Percentiles rank a stretch among this genome's conserved stretches.
These are phyloP conservation scores for Scortechinia acanthostroma DNA, from an alignment of 2,329 filamentous ascomycete species.

Conservation along the genomic window DNA sequence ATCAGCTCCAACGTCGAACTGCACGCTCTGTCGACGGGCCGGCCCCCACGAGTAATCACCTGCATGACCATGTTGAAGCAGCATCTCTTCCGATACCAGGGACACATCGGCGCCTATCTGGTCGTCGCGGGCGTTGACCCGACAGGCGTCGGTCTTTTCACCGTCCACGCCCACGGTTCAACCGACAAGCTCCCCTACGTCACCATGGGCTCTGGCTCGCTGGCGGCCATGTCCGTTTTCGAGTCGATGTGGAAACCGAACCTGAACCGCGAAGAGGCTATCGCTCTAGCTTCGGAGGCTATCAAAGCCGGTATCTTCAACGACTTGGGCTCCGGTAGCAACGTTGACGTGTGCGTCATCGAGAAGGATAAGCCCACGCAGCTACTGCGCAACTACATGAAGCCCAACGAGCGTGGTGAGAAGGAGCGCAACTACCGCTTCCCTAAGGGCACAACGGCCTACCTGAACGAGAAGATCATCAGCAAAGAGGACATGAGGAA, in stretches of 20 bases:
- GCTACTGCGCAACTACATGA: constrained; percentile 59
- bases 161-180: constrained; percentile 94
- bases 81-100: constrained; percentile 97
- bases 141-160: constrained; percentile 90
- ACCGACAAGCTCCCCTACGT: constrained; percentile 99
- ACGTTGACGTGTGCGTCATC: constrained; percentile 67
- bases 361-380: constrained; percentile 57
- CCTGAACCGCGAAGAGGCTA: constrained; percentile 72
- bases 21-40: constrained; percentile 90
- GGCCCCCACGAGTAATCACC: constrained; percentile 92
- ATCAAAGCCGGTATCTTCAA: constrained; percentile 72
- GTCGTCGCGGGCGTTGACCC: constrained; percentile 95
- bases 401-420: constrained; percentile 53
- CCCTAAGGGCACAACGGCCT: constrained; percentile 55
- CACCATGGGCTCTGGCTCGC: constrained; percentile 93
- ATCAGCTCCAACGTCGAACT: constrained; percentile 98
- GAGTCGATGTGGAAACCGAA: constrained; percentile 87
- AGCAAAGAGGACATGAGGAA: constrained; percentile 63
- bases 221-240: constrained; percentile 96
- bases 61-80: constrained; percentile 99
- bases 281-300: constrained; percentile 75
- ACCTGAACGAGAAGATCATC: constrained; percentile 62
- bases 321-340: constrained; percentile 62
- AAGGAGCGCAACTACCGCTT: constrained; percentile 66
- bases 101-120: constrained; percentile 94